Base-by-base conservation (phyloP, 345 rosid genomes). In the Mangifera indica region DNA sequence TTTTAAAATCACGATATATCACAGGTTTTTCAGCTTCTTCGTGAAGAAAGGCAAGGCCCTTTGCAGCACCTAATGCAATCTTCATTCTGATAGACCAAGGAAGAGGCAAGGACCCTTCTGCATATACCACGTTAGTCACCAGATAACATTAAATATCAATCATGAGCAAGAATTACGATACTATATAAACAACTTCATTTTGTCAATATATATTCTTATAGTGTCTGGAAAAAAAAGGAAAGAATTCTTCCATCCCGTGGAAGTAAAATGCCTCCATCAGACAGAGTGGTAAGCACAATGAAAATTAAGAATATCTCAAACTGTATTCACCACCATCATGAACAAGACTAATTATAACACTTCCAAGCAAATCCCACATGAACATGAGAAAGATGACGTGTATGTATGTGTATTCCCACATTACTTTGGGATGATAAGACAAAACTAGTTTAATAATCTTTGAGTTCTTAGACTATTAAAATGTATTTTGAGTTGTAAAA, bases 81-180 rank as follows among this genome's bases (percentile, higher is more conserved):
- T 91, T 89, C 90, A 91, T 87, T 84, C 97, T 82, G 45, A 88
- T 88, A 62, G 91, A 84, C 97, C 97, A 91, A 34, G 97, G 93
- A 69, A 91, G 93, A 37, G 97, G 93, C 81, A 91, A 81, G 65
- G 97, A 85, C 83, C 93, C 96, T 90, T 80, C 85, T 74, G 81
- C 70, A 73, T 57, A 74, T 64, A 74, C 73, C 60, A 67, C 69
- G 82, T 80, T 78, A 26, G 66, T n/a, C 71, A 81, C 82, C 84
- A 75, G 61, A 72, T 62, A 71, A 71, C 71, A 67, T 75, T 76
- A 81, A 60, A 62, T 57, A 77, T 65, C 72, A 61, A n/a, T 49
- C 45, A 74, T 46, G 59, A 49, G 7, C 51, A 49, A 49, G 3
- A 49, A n/a, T 13, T 15, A 49, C 18, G 5, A n/a, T 49, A 49